These are phyloP conservation scores for Penicillium daleae DNA, from an alignment of 495 filamentous ascomycete species.

Conservation along the genomic window DNA sequence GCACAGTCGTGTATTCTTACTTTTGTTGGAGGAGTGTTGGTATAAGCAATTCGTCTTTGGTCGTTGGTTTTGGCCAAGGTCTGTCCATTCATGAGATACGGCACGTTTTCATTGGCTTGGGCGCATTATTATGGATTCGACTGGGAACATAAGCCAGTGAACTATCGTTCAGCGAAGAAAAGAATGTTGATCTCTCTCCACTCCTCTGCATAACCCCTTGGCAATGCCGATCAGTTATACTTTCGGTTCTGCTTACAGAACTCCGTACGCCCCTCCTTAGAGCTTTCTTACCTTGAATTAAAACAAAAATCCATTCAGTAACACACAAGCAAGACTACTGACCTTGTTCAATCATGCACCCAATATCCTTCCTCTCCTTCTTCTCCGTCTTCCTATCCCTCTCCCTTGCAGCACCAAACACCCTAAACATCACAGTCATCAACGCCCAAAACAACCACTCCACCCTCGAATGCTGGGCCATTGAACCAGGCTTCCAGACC, in stretches of 20 bases:
- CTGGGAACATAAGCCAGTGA: not conserved
- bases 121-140: constrained; percentile 1
- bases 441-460: constrained; percentile 44
- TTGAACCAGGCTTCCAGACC: constrained; percentile 43
- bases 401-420: constrained; percentile 22
- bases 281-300: not conserved
- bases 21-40: not conserved
- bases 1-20: constrained; percentile 6
- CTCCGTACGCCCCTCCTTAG: too few species aligned
- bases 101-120: not conserved
- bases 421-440: constrained; percentile 49
- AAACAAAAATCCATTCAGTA: not conserved
- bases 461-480: constrained; percentile 59
- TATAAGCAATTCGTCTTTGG: not conserved
- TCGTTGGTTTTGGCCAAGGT: not conserved
- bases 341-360: constrained; percentile 21
- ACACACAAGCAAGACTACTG: not conserved
- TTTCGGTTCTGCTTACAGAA: not conserved
- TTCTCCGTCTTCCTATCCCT: constrained; percentile 23
- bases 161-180: constrained; percentile 13
- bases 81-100: not conserved
- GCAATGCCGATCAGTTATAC: not conserved
- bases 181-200: constrained; percentile 24
- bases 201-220: constrained; percentile 1
- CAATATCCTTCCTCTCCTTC: constrained; percentile 24